Percentiles rank a stretch among this genome's conserved stretches.
phyloP scores from a whole-genome alignment of 768 basidiomycete genomes.

The Hirschioporus abietinus region DNA sequence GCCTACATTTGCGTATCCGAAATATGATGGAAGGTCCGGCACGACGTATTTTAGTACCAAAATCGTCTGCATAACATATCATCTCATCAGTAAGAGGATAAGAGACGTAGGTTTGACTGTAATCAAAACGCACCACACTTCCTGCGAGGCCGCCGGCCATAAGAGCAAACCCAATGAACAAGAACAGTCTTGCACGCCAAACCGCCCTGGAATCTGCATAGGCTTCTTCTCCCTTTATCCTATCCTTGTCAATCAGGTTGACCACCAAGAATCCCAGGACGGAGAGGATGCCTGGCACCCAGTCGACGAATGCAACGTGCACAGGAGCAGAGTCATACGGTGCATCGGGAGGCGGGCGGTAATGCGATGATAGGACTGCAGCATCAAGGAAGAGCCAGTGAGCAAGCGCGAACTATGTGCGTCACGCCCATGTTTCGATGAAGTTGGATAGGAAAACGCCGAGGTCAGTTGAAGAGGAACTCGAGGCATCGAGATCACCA shows the following conservation, averaged over 20 bases:
- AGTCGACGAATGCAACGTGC: slow-evolving; percentile 90
- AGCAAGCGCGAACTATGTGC: slow-evolving; percentile 78
- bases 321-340: slow-evolving; percentile 66
- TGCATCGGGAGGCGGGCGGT: slow-evolving; percentile 65
- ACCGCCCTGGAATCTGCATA: slow-evolving; percentile 82
- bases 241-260: slow-evolving; percentile 93
- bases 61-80: slow-evolving; percentile 53
- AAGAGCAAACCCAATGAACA: slow-evolving; percentile 93
- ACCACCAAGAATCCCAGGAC: slow-evolving; percentile 89
- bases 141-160: slow-evolving; percentile 99
- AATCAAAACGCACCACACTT: slow-evolving; percentile 69
- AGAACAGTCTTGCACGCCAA: slow-evolving; percentile 83
- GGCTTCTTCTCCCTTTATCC: slow-evolving; percentile 71
- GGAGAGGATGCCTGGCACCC: slow-evolving; percentile 94
- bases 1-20: slow-evolving; percentile 93
- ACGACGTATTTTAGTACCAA: slow-evolving; percentile 89
- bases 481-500: slow-evolving; percentile 8
- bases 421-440: slow-evolving; percentile 1
- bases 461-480: slow-evolving; percentile 3
- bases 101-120: not conserved
- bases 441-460: slow-evolving; percentile 7
- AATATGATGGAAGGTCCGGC: slow-evolving; percentile 74
- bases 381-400: slow-evolving; percentile 97
- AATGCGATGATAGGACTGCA: slow-evolving; percentile 83
- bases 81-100: not conserved